Evolutionary conservation across 148 eudicot species (phyloP).

Genomic region (Diospyros kaki): DNA sequence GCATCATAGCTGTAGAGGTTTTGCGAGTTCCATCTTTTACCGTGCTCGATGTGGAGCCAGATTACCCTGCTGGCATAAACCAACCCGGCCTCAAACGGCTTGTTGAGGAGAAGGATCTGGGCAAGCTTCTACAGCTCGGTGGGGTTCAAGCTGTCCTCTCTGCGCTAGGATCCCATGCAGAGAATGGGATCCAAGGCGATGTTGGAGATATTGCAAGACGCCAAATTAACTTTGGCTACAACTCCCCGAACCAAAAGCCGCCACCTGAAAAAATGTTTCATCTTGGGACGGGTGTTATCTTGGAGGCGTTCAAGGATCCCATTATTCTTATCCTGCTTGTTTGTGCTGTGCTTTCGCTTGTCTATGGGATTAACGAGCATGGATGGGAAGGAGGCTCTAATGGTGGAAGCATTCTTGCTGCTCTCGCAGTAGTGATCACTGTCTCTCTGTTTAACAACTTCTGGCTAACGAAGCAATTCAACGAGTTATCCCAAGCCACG

Average conservation of each 20-base stretch:
- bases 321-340: slow-evolving; percentile 1
- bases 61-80: neutral
- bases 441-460: slow-evolving; percentile 16
- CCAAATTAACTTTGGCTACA: neutral
- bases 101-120: neutral
- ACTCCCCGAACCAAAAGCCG: neutral
- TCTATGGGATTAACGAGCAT: neutral
- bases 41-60: no score
- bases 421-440: slow-evolving; percentile 12
- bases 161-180: neutral
- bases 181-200: neutral
- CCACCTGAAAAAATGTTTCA: neutral
- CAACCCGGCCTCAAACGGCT: neutral
- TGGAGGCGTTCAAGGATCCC: slow-evolving; percentile 1
- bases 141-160: neutral
- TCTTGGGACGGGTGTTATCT: neutral
- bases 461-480: slow-evolving; percentile 12
- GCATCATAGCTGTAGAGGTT: no score
- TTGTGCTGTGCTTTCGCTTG: neutral
- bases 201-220: neutral
- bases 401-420: slow-evolving; percentile 18
- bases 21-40: no score
- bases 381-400: slow-evolving; percentile 15
- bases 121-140: neutral
- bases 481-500: slow-evolving; percentile 2